Conservation (phyloP, 2,329 filamentous ascomycete species). For the Allantophomopsis cytisporea region DNA sequence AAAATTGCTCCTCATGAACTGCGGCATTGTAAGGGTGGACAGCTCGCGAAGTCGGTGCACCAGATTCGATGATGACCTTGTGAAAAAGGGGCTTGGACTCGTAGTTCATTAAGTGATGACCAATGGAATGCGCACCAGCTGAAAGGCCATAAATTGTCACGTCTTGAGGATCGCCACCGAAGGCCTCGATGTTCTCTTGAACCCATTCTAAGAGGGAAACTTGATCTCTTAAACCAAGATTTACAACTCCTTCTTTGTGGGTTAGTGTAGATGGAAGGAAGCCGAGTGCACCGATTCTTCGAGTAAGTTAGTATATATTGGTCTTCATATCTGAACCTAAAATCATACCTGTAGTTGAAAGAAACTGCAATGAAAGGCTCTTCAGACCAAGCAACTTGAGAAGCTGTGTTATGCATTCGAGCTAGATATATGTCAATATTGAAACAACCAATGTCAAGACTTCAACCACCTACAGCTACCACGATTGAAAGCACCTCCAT, state of each 20-base stretch:
- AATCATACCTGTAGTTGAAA: constrained; percentile 33
- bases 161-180: constrained; percentile 43
- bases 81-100: constrained; percentile 28
- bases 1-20: constrained; percentile 40
- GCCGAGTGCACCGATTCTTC: constrained; percentile 46
- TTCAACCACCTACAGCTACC: constrained; percentile 13
- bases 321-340: too few species aligned
- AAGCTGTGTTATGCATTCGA: constrained; percentile 41
- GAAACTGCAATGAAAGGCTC: constrained; percentile 38
- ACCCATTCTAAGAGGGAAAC: constrained; percentile 45
- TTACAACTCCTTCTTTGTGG: constrained; percentile 39
- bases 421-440: constrained; percentile 15
- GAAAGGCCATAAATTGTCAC: constrained; percentile 49
- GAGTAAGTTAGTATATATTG: too few species aligned
- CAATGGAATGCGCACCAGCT: constrained; percentile 52
- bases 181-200: constrained; percentile 39
- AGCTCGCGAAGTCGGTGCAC: constrained; percentile 37
- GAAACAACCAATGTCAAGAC: too few species aligned
- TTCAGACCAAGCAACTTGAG: constrained; percentile 40
- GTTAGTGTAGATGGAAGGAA: constrained; percentile 46
- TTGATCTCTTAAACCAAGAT: constrained; percentile 53
- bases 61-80: constrained; percentile 42
- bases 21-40: constrained; percentile 39
- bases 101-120: constrained; percentile 49
- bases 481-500: constrained; percentile 50